Evolutionary conservation across 2,329 filamentous ascomycete genomes (phyloP), one percentile per base, ranked within the genome.

Genomic region (Fusarium keratoplasticum): DNA sequence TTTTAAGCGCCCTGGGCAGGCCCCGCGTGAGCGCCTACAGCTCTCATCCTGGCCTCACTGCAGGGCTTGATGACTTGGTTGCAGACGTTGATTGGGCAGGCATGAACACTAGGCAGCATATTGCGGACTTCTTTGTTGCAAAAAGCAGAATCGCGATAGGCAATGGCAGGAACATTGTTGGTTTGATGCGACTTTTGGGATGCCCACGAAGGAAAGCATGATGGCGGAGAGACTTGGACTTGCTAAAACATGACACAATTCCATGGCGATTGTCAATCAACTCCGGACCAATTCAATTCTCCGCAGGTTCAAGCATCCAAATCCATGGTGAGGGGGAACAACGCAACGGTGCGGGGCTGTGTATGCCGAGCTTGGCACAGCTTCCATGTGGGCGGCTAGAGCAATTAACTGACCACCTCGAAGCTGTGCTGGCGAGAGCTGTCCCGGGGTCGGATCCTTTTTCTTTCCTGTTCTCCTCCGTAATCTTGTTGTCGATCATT

Each of bases 21-120:
- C 65, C 72, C 72, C 72, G 62, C 66, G 72, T 64, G 60, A 61
- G 72, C 72, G 72, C 72, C 66, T 75, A 71, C 63, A 64, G 52
- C 47, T 70, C 25, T 62, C 65, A 58, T 57, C 47, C 35, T 50
- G 64, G 47, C 66, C 66, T 64, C 52, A 57, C 36, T 59, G 55
- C 50, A 35, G 59, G 60, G 44, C 35, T 64, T 27, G 20, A 69
- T 66, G 65, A 59, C 61, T 66, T 67, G 68, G 57, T 64, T 52
- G 27, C 20, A 31, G 33, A 9, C 40, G 42, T 11, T 70, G 72
- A 75, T 74, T 74, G 72, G 47, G 47, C 27, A n/a, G 72, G 9
- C 20, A 44, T 54, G 35, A 31, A 11, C 22, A 31, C 33, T 27
- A 55, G 36, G 54, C 59, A 74, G 36, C 38, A 59, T 25, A 38